Conservation (phyloP, 2,329 filamentous ascomycete species). For the Stemphylium beticola region DNA sequence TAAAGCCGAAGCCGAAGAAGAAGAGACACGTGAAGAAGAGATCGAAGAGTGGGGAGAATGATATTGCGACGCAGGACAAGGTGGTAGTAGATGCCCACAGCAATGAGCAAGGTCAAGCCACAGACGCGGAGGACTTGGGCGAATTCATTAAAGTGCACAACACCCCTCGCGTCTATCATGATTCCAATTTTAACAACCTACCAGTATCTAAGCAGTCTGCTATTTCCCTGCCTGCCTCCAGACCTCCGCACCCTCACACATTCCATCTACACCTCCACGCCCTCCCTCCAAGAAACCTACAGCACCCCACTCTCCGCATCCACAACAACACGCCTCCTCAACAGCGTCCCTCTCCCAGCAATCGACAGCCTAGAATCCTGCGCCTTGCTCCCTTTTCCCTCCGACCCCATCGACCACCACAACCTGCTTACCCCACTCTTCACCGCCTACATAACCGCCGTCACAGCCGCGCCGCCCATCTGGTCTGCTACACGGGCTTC, state of each 20-base stretch:
- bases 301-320: conserved; percentile 60
- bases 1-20: conserved; percentile 55
- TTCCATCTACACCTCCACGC: conserved; percentile 58
- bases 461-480: conserved; percentile 68
- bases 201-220: conserved; percentile 72
- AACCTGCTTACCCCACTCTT: conserved; percentile 69
- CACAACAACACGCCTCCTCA: conserved; percentile 57
- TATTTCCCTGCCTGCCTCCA: conserved; percentile 69
- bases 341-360: conserved; percentile 64
- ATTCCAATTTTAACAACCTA: background rate
- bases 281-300: conserved; percentile 62
- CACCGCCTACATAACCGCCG: conserved; percentile 64
- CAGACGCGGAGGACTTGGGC: conserved; percentile 70
- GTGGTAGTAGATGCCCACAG: conserved; percentile 20
- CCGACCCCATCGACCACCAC: conserved; percentile 48
- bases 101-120: conserved; percentile 18
- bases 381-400: conserved; percentile 60
- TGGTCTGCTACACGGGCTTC: conserved; percentile 63
- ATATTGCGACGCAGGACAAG: conserved; percentile 12
- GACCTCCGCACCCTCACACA: conserved; percentile 69
- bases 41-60: conserved; percentile 40
- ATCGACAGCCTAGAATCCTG: conserved; percentile 73
- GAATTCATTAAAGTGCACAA: conserved; percentile 74
- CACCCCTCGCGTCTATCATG: background rate
- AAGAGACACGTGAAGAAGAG: conserved; percentile 41